phyloP scores from a whole-genome alignment of 1,139 yeast species.

The Kluyveromyces sp. region DNA sequence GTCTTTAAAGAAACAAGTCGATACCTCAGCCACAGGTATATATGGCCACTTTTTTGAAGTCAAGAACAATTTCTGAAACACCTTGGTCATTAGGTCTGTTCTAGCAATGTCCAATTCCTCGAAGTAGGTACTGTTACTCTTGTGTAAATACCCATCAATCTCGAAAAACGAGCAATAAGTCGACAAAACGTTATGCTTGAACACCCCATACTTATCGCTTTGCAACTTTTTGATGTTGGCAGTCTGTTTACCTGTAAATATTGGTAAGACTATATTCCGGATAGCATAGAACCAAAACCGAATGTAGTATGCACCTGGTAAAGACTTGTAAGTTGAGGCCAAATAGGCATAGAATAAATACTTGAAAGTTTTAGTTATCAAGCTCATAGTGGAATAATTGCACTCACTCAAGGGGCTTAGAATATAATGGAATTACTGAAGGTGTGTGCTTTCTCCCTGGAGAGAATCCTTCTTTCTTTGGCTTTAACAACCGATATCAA shows the following conservation, averaged over 20 bases:
- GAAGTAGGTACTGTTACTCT: slow-evolving; percentile 79
- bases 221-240: slow-evolving; percentile 17
- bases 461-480: too few species aligned
- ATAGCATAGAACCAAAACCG: slow-evolving; percentile 50
- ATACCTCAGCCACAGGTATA: slow-evolving; percentile 71
- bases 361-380: slow-evolving; percentile 3
- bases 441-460: too few species aligned
- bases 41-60: slow-evolving; percentile 50
- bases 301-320: slow-evolving; percentile 61
- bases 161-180: slow-evolving; percentile 72
- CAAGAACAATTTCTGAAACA: slow-evolving; percentile 47
- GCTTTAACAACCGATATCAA: too few species aligned
- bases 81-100: slow-evolving; percentile 48
- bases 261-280: slow-evolving; percentile 36
- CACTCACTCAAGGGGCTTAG: too few species aligned
- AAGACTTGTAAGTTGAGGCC: slow-evolving; percentile 42
- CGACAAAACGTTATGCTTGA: slow-evolving; percentile 38
- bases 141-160: slow-evolving; percentile 80
- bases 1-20: slow-evolving; percentile 62
- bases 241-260: slow-evolving; percentile 18
- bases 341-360: slow-evolving; percentile 13
- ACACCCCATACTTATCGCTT: slow-evolving; percentile 25
- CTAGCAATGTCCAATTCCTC: slow-evolving; percentile 79
- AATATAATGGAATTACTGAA: too few species aligned
- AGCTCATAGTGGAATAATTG: not conserved